Evolutionary conservation across 148 eudicot genomes (phyloP).

Genomic region (Amaranthus hypochondriacus): DNA sequence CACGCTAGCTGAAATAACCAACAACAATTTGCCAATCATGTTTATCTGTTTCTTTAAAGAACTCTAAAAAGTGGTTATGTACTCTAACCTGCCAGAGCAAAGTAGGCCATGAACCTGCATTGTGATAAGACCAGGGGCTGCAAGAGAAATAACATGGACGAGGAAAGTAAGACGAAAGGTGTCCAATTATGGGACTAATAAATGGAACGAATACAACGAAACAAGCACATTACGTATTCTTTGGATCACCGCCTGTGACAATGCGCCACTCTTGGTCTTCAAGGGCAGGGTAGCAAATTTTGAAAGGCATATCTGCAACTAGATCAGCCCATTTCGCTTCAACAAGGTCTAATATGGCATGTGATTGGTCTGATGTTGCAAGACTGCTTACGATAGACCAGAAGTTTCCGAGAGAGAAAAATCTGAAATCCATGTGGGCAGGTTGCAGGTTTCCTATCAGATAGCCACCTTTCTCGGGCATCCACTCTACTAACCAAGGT

Average conservation of each 20-base stretch:
- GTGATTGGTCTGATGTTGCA: conserved; percentile 54
- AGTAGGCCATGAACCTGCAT: conserved; percentile 88
- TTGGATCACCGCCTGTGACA: conserved; percentile 78
- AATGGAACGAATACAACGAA: not conserved
- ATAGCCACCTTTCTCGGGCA: conserved; percentile 78
- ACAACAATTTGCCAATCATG: too few species aligned
- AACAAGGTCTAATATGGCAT: conserved; percentile 62
- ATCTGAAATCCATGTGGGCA: conserved; percentile 87
- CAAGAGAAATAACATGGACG: conserved; percentile 18
- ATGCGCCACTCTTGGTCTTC: conserved; percentile 78
- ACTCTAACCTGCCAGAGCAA: conserved; percentile 82
- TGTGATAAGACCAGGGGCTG: conserved; percentile 86
- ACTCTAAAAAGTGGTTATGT: not conserved
- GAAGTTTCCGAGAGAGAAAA: conserved; percentile 68
- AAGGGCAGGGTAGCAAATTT: conserved; percentile 72
- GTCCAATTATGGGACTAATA: not conserved
- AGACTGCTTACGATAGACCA: conserved; percentile 69
- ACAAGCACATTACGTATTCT: conserved; percentile 52
- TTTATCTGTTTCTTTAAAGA: not conserved
- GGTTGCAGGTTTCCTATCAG: conserved; percentile 85
- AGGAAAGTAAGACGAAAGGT: conserved; percentile 8
- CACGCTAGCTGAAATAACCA: too few species aligned
- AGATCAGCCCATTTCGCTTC: conserved; percentile 75
- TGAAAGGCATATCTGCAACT: conserved; percentile 70
- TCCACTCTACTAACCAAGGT: conserved; percentile 82